A percentile compares a stretch with the other conserved stretches of the same genome.
These are phyloP conservation scores for Poa annua DNA, from an alignment of 176 grass and related monocot genomes.

Conservation along the genomic window DNA sequence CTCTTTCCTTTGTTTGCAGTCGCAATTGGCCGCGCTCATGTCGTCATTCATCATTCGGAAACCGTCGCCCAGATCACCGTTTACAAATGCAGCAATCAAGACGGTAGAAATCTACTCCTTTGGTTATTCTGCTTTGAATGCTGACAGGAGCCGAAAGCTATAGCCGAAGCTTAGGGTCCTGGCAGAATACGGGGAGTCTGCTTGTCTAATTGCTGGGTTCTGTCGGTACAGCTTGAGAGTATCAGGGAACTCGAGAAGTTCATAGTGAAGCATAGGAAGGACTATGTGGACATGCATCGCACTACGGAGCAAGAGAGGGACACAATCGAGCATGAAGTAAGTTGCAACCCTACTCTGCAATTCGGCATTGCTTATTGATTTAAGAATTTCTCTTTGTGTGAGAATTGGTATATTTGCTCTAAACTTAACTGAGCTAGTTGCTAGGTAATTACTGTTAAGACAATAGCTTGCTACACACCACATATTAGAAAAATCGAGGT, in stretches of 20 bases:
- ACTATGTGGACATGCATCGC: slow-evolving; percentile 87
- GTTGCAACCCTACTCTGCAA: neutral
- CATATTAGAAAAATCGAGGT: neutral
- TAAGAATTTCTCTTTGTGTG: slow-evolving; percentile 1
- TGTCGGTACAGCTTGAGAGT: slow-evolving; percentile 73
- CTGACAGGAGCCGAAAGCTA: neutral
- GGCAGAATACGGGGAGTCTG: neutral
- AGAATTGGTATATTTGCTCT: slow-evolving; percentile 1
- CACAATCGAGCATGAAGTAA: slow-evolving; percentile 96
- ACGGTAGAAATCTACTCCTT: slow-evolving; percentile 52
- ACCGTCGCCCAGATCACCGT: slow-evolving; percentile 57
- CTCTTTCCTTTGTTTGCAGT: slow-evolving; percentile 38
- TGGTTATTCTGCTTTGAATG: neutral
- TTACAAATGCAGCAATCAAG: slow-evolving; percentile 81
- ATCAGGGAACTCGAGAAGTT: slow-evolving; percentile 81
- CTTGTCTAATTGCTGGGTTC: slow-evolving; percentile 16
- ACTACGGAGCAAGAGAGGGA: slow-evolving; percentile 94
- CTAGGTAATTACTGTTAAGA: neutral
- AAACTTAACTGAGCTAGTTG: neutral
- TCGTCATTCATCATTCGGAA: slow-evolving; percentile 92
- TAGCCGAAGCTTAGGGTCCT: neutral
- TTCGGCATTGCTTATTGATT: neutral
- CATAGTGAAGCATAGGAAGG: slow-evolving; percentile 82
- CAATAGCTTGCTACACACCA: neutral
- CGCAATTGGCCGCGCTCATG: slow-evolving; percentile 73